phyloP scores from a whole-genome alignment of 441 rosid genomes.

The Gossypium trilobum region DNA sequence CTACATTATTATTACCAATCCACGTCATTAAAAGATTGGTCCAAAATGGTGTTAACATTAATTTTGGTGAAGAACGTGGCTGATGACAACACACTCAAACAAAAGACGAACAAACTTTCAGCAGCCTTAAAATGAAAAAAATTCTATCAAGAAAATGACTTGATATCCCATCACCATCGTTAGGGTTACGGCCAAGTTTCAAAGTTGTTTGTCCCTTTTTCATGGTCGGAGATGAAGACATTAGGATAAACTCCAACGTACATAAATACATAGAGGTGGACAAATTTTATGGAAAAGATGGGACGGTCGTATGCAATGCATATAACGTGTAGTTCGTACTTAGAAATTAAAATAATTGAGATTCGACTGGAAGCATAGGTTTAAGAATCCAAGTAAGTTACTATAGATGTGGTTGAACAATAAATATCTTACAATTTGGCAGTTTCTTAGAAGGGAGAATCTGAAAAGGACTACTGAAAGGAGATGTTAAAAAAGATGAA shows the following conservation, averaged over 20 bases:
- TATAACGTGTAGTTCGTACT: no score
- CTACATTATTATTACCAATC: background rate
- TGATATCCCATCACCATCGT: background rate
- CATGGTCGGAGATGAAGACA: background rate
- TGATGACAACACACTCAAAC: slow-evolving; percentile 7
- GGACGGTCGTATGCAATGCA: no score
- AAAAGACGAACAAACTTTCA: background rate
- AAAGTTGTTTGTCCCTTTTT: background rate
- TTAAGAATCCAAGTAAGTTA: background rate
- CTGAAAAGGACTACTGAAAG: background rate
- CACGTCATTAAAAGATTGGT: slow-evolving; percentile 12
- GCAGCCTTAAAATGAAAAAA: slow-evolving; percentile 21
- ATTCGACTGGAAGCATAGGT: no score
- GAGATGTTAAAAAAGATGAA: background rate
- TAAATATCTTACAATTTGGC: background rate
- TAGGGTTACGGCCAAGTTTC: background rate
- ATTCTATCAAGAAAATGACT: slow-evolving; percentile 17
- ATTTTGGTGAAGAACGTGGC: slow-evolving; percentile 11
- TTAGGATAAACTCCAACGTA: no score
- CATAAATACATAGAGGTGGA: no score
- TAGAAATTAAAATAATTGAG: no score
- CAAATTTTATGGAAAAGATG: background rate
- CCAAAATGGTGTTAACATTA: slow-evolving; percentile 4
- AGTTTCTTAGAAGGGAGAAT: background rate
- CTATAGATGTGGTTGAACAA: background rate